These are phyloP conservation scores for Arachnopeziza araneosa DNA, from an alignment of 2,329 filamentous ascomycete species.

Conservation along the genomic window DNA sequence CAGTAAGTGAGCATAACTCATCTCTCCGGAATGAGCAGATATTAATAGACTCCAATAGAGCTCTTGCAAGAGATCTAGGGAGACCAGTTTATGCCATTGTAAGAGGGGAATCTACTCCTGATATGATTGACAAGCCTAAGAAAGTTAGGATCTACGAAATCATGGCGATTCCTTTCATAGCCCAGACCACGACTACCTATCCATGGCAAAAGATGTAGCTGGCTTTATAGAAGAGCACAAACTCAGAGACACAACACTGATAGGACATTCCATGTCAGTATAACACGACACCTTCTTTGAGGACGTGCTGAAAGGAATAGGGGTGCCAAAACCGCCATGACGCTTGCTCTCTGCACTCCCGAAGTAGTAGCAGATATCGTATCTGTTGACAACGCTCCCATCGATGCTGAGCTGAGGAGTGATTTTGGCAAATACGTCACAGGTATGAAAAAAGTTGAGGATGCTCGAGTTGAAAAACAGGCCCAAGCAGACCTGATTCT, in stretches of 20 bases:
- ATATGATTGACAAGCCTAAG: background rate
- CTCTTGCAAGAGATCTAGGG: constrained; percentile 72
- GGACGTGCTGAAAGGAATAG: constrained; percentile 34
- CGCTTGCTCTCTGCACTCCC: constrained; percentile 68
- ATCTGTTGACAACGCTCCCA: constrained; percentile 85
- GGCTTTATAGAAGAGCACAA: constrained; percentile 69
- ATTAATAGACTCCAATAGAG: constrained; percentile 44
- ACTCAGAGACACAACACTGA: constrained; percentile 67
- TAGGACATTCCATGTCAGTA: constrained; percentile 86
- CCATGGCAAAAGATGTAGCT: constrained; percentile 79
- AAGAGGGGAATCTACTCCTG: constrained; percentile 29
- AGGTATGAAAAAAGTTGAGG: constrained; percentile 79
- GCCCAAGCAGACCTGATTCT: constrained; percentile 78
- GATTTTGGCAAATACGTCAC: constrained; percentile 76
- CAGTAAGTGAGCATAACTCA: constrained; percentile 63
- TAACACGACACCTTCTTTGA: background rate
- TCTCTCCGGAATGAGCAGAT: background rate
- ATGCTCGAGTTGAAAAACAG: constrained; percentile 59
- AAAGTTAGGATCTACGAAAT: constrained; percentile 73
- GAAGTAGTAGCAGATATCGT: constrained; percentile 65
- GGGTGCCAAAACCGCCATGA: constrained; percentile 92
- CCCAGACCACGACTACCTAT: constrained; percentile 68
- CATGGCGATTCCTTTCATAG: constrained; percentile 86
- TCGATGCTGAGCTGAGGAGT: constrained; percentile 68
- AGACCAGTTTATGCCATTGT: constrained; percentile 79